Evolutionary conservation across 306 rosid genomes (phyloP), one percentile per base, ranked within the genome.

Genomic region (Ammopiptanthus mongolicus): DNA sequence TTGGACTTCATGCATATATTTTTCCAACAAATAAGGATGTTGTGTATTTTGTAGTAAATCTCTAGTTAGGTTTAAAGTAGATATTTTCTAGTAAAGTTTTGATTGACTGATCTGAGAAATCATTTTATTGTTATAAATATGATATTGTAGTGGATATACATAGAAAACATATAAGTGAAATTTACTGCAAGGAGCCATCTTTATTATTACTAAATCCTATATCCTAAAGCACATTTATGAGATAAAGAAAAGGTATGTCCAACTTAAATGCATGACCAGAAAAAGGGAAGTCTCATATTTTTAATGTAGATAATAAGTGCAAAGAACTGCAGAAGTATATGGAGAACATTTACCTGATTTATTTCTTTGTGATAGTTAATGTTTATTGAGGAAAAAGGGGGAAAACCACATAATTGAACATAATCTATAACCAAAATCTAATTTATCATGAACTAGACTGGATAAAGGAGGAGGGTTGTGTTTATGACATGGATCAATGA

Each of bases 321-420:
- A 29, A 39, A 17, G 74, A 78, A 53, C 60, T n/a, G 31, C 50
- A 25, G 69, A 71, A 63, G 78, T n/a, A 9, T 65, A 48, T 23
- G 8, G 8, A 14, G 52, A 64, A 31, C 34, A 8, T 9, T 62
- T 12, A 21, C 69, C 11, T 65, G 10, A 29, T 76, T 57, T 41
- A 23, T 28, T 61, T 52, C 44, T 51, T 51, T 62, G 15, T 57
- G 62, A 44, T 70, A 46, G 33, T 23, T 15, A 28, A 39, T 56
- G 36, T 56, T 42, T 7, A 18, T 29, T 53, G 18, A 34, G 18
- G 50, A 37, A 37, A 61, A n/a, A 50, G 58, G 29, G 22, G 9
- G 14, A 19, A 46, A 28, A 13, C 52, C 29, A 41, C 48, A 51
- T 42, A 13, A 44, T 12, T 66, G 17, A 14, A 11, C 12, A 4